These are phyloP conservation scores for Paracorniculantispora psalliotae DNA, from an alignment of 2,329 filamentous ascomycete species.

Conservation along the genomic window DNA sequence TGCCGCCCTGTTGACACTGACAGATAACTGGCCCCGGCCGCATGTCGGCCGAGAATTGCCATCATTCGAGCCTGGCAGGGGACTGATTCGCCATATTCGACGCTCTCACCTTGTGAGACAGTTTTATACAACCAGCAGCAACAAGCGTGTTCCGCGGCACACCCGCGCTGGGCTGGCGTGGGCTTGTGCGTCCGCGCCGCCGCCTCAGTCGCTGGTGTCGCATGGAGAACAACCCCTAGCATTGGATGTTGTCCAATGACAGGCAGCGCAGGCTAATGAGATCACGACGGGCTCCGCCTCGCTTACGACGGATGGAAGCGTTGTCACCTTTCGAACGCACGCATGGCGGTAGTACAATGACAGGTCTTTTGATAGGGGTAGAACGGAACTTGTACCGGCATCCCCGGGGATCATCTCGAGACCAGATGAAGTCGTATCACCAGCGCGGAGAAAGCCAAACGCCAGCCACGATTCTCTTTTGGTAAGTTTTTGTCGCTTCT, in stretches of 20 bases:
- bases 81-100: not conserved
- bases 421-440: no score
- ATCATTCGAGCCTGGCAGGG: not conserved
- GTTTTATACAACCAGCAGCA: not conserved
- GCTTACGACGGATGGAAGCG: not conserved
- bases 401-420: no score
- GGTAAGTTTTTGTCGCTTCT: no score
- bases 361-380: not conserved
- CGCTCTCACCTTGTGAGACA: not conserved
- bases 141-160: not conserved
- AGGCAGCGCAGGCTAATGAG: not conserved
- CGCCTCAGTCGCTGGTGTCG: conserved; percentile 4
- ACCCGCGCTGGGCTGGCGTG: not conserved
- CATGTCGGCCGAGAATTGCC: not conserved
- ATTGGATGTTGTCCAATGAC: not conserved
- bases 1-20: conserved; percentile 1
- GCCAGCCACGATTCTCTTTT: no score
- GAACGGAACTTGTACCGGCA: no score
- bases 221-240: not conserved
- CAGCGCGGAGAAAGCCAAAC: no score
- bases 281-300: not conserved
- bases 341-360: not conserved
- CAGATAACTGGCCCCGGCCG: not conserved
- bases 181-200: conserved; percentile 5
- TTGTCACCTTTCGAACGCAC: not conserved